phyloP scores from a whole-genome alignment of 495 filamentous ascomycete species.

The Eremomyces bilateralis region DNA sequence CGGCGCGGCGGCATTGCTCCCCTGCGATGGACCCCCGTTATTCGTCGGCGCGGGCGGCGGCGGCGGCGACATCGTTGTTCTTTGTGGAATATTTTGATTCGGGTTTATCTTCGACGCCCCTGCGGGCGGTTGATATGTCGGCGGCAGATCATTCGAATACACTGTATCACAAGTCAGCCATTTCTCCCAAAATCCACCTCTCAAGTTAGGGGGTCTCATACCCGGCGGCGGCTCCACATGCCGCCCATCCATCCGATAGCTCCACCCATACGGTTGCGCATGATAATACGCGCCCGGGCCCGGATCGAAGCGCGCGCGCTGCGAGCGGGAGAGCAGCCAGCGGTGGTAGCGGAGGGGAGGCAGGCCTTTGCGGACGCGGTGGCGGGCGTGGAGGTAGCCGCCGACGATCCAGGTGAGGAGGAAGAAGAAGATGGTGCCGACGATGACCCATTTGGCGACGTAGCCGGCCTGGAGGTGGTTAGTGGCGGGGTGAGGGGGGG shows the following conservation, averaged over 20 bases:
- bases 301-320: neutral
- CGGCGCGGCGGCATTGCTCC: too few species aligned
- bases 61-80: too few species aligned
- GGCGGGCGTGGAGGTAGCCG: slow-evolving; percentile 40
- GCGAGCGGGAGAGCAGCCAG: neutral
- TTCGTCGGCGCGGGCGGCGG: too few species aligned
- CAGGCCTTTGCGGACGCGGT: slow-evolving; percentile 35
- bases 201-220: neutral
- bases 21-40: too few species aligned
- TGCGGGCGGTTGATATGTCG: neutral
- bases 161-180: too few species aligned
- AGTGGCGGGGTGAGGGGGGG: too few species aligned
- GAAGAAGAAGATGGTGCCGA: slow-evolving; percentile 28
- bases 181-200: neutral
- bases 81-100: too few species aligned
- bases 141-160: neutral
- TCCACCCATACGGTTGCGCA: neutral
- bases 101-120: too few species aligned
- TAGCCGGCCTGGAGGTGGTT: slow-evolving; percentile 25
- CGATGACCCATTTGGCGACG: slow-evolving; percentile 46
- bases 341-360: slow-evolving; percentile 44
- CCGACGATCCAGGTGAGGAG: slow-evolving; percentile 33
- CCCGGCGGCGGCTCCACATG: neutral
- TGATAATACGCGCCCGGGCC: neutral
- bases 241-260: neutral